Evolutionary conservation across 2,329 filamentous ascomycete species (phyloP), one percentile per base, ranked within the genome.

Genomic region (Atkinsonella hypoxylon): DNA sequence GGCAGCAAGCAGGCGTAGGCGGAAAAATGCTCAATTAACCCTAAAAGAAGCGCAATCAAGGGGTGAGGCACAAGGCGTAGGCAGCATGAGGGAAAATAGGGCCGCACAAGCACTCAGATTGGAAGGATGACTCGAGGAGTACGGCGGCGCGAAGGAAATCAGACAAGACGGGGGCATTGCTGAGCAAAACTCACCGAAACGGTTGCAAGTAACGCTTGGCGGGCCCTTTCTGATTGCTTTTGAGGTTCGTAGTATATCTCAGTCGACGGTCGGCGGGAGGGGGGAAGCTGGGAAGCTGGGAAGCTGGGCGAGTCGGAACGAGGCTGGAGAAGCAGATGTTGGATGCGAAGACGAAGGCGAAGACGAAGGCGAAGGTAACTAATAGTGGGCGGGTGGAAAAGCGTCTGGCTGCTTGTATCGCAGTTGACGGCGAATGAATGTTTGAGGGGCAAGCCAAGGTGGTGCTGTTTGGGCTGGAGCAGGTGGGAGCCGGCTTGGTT

Each of bases 81-180:
- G 22, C 45, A 36, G 30, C 45, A 36, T 48, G 50, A 51, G 50
- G 50, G 45, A 41, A 41, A 43, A 47, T 47, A 47, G 39, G 50
- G 22, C 50, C 44, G 51, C 51, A 53, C 51, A 15, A 22, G 51
- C 51, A 53, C 48, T 50, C 46, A 30, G 40, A 48, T 38, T 51
- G 46, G 43, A 45, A 51, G 49, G 47, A 40, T 39, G 53, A 51
- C 41, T 38, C 17, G 41, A 48, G 46, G 45, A n/a, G 32, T 15
- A 32, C 38, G 43, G 48, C 44, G 44, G 45, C 30, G 43, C 47
- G 47, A 36, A 42, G 49, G 49, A 12, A n/a, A 52, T 38, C 47
- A 50, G 32, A 30, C 18, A 48, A 51, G 22, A 49, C 48, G 47
- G 26, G 34, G 18, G 43, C 34, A 18, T 26, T 40, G 17, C 31